A percentile compares a stretch with the other conserved stretches of the same genome.
These are phyloP conservation scores for Magnolia kwangsiensis DNA, from an alignment of 164 flowering plant genomes.

Conservation along the genomic window DNA sequence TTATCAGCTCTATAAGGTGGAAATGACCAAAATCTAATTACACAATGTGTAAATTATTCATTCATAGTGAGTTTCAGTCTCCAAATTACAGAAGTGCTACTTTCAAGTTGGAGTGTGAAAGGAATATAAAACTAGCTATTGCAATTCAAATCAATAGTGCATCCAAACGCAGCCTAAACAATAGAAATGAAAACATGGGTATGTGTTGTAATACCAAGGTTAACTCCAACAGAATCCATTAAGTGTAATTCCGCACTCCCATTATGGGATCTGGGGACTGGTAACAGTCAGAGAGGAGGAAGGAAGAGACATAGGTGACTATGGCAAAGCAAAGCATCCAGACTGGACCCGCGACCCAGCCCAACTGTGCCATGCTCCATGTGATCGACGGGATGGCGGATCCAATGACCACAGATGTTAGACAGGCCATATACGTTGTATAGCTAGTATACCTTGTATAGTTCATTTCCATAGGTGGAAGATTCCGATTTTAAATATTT, in stretches of 20 bases:
- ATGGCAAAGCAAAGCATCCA: slow-evolving; percentile 48
- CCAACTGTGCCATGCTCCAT: slow-evolving; percentile 71
- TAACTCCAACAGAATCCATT: slow-evolving; percentile 48
- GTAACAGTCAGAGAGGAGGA: slow-evolving; percentile 53
- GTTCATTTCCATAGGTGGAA: too few species aligned
- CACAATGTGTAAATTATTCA: too few species aligned
- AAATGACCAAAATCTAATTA: too few species aligned
- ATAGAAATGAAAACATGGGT: background rate
- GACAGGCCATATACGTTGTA: too few species aligned
- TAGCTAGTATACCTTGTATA: too few species aligned
- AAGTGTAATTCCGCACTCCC: slow-evolving; percentile 46
- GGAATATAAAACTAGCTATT: background rate
- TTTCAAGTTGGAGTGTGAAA: background rate
- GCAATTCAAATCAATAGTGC: background rate
- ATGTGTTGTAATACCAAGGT: slow-evolving; percentile 40
- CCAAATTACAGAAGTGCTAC: too few species aligned
- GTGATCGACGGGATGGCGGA: slow-evolving; percentile 77
- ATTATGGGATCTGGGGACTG: slow-evolving; percentile 49
- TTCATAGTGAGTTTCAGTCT: too few species aligned
- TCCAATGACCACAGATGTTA: slow-evolving; percentile 52
- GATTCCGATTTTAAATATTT: slow-evolving; percentile 23
- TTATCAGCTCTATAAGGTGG: too few species aligned
- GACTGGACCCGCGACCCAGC: slow-evolving; percentile 75
- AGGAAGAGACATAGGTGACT: slow-evolving; percentile 41
- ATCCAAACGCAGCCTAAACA: background rate